Evolutionary conservation across 2,329 filamentous ascomycete genomes (phyloP).

Genomic region (Diplocarpon rosae): DNA sequence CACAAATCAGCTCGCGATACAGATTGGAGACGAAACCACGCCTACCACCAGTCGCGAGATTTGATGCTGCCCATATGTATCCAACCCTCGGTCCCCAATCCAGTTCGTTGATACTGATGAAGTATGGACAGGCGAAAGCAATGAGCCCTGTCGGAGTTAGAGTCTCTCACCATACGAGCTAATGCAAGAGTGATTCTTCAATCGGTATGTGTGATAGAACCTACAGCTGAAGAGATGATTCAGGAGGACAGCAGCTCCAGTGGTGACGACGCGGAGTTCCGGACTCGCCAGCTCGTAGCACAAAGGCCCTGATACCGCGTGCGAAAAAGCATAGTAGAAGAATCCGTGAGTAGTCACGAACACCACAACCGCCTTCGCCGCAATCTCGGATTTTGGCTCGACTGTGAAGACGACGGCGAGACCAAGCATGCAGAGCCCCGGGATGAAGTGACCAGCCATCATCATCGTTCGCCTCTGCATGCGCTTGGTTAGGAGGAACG

Average conservation of each 20-base stretch:
- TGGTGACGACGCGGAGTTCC: neutral
- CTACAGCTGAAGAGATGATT: neutral
- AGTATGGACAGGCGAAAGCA: constrained; percentile 32
- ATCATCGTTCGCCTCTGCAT: neutral
- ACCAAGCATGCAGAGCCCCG: neutral
- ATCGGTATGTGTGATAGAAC: neutral
- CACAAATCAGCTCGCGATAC: too few species aligned
- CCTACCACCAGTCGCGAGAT: neutral
- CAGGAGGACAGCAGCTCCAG: neutral
- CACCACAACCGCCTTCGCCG: neutral
- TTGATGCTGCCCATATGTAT: constrained; percentile 32
- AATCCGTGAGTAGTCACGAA: neutral
- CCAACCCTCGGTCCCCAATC: constrained; percentile 36
- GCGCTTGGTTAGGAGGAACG: neutral
- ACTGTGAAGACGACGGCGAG: neutral
- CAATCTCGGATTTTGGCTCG: neutral
- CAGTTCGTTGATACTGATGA: constrained; percentile 33
- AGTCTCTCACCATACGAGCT: too few species aligned
- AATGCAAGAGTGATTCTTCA: neutral
- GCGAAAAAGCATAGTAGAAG: neutral
- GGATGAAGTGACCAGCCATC: neutral
- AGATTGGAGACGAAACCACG: neutral
- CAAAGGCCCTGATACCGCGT: neutral
- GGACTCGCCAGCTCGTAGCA: neutral
- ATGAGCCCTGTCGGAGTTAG: neutral